Conservation (phyloP, 2,329 filamentous ascomycete species). For the Dactylellina leptospora region DNA sequence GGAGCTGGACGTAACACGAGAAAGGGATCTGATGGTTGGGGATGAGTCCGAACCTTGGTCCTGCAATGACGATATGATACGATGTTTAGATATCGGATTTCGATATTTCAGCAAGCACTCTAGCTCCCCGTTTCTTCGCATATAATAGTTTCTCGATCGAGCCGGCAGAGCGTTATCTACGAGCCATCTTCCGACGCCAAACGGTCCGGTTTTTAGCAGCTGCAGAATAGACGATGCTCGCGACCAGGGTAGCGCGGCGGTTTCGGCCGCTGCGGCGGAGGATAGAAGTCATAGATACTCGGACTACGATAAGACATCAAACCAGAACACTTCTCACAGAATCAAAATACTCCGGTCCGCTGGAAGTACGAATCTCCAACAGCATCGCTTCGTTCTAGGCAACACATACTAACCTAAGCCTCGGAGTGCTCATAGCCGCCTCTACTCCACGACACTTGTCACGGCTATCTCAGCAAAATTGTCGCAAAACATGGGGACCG, state of each 20-base stretch:
- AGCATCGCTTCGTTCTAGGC: constrained; percentile 5
- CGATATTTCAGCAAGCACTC: too few species aligned
- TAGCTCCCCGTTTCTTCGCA: too few species aligned
- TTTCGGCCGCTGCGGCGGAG: constrained; percentile 10
- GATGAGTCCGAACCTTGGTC: not conserved
- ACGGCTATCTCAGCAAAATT: constrained; percentile 45
- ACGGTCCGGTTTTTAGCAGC: too few species aligned
- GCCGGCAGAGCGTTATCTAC: too few species aligned
- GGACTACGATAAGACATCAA: not conserved
- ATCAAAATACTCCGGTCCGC: constrained; percentile 41
- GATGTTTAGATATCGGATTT: too few species aligned
- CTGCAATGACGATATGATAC: not conserved
- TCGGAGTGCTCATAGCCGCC: constrained; percentile 20
- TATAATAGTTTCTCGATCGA: too few species aligned
- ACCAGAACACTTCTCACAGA: constrained; percentile 30
- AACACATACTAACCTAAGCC: constrained; percentile 5
- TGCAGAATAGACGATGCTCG: constrained; percentile 11
- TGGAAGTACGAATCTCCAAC: constrained; percentile 22
- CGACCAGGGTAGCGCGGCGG: constrained; percentile 16
- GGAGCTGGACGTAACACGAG: constrained; percentile 9
- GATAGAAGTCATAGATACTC: not conserved
- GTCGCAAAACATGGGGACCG: constrained; percentile 41
- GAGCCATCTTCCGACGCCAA: too few species aligned
- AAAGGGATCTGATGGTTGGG: constrained; percentile 2
- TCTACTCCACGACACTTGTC: constrained; percentile 38